A percentile compares a stretch with the other conserved stretches of the same genome.
These are phyloP conservation scores for Ceratobasidium sp. DNA, from an alignment of 1,284 basidiomycete species.

Conservation along the genomic window DNA sequence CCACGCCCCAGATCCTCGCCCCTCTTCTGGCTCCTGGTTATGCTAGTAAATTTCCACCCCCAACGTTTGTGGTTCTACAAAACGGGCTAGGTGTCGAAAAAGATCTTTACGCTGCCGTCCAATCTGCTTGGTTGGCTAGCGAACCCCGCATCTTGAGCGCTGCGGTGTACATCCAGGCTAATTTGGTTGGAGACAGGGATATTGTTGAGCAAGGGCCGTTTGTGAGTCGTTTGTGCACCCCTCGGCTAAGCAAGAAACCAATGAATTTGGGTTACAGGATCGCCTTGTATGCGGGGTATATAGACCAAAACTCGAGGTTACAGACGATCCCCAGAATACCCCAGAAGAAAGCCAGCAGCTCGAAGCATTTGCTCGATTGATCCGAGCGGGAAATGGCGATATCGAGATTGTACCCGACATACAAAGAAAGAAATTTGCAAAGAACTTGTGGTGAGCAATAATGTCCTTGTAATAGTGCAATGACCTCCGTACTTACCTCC, in stretches of 20 bases:
- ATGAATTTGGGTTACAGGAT: conserved; percentile 60
- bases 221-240: conserved; percentile 55
- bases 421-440: conserved; percentile 70
- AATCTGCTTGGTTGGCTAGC: conserved; percentile 51
- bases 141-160: conserved; percentile 66
- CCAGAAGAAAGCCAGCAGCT: conserved; percentile 56
- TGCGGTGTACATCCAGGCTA: conserved; percentile 68
- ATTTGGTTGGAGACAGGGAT: conserved; percentile 61
- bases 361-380: conserved; percentile 61
- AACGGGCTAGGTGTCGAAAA: conserved; percentile 82
- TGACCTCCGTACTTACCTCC: not conserved
- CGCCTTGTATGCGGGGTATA: conserved; percentile 67
- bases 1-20: conserved; percentile 69
- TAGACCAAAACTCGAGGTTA: conserved; percentile 61
- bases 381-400: conserved; percentile 65
- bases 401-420: conserved; percentile 68
- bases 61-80: conserved; percentile 77
- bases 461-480: not conserved
- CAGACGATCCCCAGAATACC: conserved; percentile 47
- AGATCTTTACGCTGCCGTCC: conserved; percentile 70
- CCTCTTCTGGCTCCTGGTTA: conserved; percentile 70
- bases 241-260: not conserved
- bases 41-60: conserved; percentile 62
- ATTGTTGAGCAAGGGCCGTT: conserved; percentile 66
- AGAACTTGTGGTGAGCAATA: conserved; percentile 66